Evolutionary conservation across 2,329 filamentous ascomycete species (phyloP).

Genomic region (Microcyclosporella mali): DNA sequence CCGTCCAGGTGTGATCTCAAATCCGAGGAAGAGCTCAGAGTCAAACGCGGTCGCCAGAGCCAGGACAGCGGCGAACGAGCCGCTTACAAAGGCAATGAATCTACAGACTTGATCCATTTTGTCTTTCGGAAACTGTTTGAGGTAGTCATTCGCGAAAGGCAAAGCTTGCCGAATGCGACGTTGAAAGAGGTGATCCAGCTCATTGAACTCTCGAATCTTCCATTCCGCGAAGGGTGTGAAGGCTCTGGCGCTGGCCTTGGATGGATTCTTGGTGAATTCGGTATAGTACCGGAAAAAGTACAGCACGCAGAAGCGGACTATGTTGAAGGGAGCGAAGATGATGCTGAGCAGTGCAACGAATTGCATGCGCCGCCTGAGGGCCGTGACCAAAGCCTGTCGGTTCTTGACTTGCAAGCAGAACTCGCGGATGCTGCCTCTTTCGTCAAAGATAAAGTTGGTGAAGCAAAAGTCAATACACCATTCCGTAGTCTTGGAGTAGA

Average conservation of each 20-base stretch:
- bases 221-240: slow-evolving; percentile 93
- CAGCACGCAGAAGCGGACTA: slow-evolving; percentile 78
- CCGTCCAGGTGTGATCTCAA: slow-evolving; percentile 82
- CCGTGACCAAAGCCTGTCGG: slow-evolving; percentile 69
- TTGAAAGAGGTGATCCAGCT: slow-evolving; percentile 85
- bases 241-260: slow-evolving; percentile 76
- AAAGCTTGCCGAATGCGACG: slow-evolving; percentile 90
- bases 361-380: slow-evolving; percentile 68
- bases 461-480: slow-evolving; percentile 90
- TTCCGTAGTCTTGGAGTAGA: slow-evolving; percentile 84
- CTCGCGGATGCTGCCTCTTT: slow-evolving; percentile 77
- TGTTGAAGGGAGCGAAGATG: slow-evolving; percentile 76
- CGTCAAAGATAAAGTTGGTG: slow-evolving; percentile 89
- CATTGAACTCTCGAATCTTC: slow-evolving; percentile 99
- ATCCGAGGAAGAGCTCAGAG: slow-evolving; percentile 81
- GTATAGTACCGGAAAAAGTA: slow-evolving; percentile 96
- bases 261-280: slow-evolving; percentile 91
- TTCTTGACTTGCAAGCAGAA: slow-evolving; percentile 80
- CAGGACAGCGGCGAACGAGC: slow-evolving; percentile 79
- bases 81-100: slow-evolving; percentile 81
- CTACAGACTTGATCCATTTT: slow-evolving; percentile 80
- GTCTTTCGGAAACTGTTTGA: slow-evolving; percentile 94
- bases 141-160: slow-evolving; percentile 83
- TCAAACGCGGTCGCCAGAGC: slow-evolving; percentile 80
- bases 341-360: slow-evolving; percentile 83